Conservation (phyloP, 805 yeast species). For the Candida ortonii region DNA sequence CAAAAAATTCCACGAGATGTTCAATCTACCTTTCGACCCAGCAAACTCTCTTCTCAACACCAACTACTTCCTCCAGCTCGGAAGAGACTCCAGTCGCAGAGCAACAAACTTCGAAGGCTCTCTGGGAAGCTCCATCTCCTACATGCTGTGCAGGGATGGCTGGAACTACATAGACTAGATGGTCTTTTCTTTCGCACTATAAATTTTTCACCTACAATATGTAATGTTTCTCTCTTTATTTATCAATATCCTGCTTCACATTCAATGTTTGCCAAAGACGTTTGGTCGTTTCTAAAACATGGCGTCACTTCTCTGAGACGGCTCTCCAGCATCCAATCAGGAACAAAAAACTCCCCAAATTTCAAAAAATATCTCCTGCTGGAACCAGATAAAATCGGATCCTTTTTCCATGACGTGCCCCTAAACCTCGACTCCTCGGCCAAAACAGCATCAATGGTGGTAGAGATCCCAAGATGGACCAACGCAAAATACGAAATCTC, state of each 20-base stretch:
- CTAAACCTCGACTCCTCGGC: slow-evolving; percentile 41
- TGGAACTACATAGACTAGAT: slow-evolving; percentile 27
- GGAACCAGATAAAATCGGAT: slow-evolving; percentile 43
- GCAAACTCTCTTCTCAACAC: slow-evolving; percentile 24
- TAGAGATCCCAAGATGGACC: slow-evolving; percentile 78
- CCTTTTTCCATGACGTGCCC: slow-evolving; percentile 75
- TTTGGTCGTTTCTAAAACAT: too few species aligned
- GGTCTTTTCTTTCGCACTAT: not conserved
- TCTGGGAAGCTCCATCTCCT: slow-evolving; percentile 33
- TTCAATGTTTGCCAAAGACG: not conserved
- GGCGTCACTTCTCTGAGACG: slow-evolving; percentile 6
- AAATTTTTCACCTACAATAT: too few species aligned
- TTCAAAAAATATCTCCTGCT: slow-evolving; percentile 45
- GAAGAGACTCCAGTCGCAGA: slow-evolving; percentile 7
- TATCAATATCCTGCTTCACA: too few species aligned
- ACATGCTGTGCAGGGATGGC: slow-evolving; percentile 30
- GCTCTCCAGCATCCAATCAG: slow-evolving; percentile 26
- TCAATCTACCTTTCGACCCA: slow-evolving; percentile 29
- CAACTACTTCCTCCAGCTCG: slow-evolving; percentile 18
- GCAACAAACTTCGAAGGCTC: slow-evolving; percentile 29
- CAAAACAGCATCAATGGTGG: slow-evolving; percentile 58
- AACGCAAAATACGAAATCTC: slow-evolving; percentile 82
- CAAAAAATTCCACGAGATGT: slow-evolving; percentile 34
- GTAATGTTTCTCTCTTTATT: not conserved
- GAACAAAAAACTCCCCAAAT: slow-evolving; percentile 37